Conservation (phyloP, 164 flowering plant genomes). For the Platanus orientalis region DNA sequence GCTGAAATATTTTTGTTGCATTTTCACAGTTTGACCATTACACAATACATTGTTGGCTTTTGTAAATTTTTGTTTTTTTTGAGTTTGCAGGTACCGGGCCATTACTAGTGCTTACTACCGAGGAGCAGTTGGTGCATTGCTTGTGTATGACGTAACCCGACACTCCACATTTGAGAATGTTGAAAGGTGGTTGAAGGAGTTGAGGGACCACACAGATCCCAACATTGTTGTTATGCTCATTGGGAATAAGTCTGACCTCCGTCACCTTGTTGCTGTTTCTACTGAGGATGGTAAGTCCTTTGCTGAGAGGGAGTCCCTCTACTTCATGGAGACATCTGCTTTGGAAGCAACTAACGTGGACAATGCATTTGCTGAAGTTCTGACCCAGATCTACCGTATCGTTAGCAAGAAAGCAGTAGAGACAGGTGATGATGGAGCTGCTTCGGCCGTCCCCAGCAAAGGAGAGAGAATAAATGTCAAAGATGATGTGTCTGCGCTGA, state of each 20-base stretch:
- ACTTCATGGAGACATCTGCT: slow-evolving; percentile 74
- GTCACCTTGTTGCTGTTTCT: slow-evolving; percentile 61
- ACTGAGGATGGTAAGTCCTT: slow-evolving; percentile 57
- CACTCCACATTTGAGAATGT: slow-evolving; percentile 59
- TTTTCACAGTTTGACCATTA: neutral
- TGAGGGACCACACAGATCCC: slow-evolving; percentile 65
- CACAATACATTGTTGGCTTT: neutral
- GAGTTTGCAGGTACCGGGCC: slow-evolving; percentile 53
- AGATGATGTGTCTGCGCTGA: slow-evolving; percentile 46
- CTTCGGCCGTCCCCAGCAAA: slow-evolving; percentile 42
- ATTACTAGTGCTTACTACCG: slow-evolving; percentile 76
- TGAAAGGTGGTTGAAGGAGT: slow-evolving; percentile 61
- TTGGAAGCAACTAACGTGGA: slow-evolving; percentile 65
- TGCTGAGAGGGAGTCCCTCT: slow-evolving; percentile 61
- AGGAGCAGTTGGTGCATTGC: slow-evolving; percentile 70
- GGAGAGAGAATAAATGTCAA: slow-evolving; percentile 59
- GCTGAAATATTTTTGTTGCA: neutral
- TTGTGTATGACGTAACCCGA: slow-evolving; percentile 64
- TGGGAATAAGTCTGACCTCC: slow-evolving; percentile 69
- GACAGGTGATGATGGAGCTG: slow-evolving; percentile 48
- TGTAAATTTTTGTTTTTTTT: neutral
- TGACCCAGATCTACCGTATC: slow-evolving; percentile 53
- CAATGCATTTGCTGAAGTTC: slow-evolving; percentile 62
- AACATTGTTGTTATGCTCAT: slow-evolving; percentile 73
- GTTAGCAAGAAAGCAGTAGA: slow-evolving; percentile 65